phyloP scores from a whole-genome alignment of 2,329 filamentous ascomycete genomes.

The Fulvia fulva region DNA sequence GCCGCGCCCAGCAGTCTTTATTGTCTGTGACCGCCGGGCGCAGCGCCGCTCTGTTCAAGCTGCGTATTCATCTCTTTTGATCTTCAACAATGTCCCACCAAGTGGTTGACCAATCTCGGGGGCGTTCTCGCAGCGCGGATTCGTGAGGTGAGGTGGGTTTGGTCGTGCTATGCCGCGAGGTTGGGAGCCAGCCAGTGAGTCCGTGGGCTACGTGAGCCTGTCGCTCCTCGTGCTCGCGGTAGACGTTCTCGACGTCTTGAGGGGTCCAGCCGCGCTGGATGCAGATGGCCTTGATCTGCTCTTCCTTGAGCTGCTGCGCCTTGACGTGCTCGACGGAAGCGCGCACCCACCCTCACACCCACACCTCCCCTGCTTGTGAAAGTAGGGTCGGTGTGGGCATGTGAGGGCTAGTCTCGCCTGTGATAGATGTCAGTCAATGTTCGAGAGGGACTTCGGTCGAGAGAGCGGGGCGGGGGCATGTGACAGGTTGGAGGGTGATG shows the following conservation, averaged over 20 bases:
- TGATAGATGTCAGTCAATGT: background rate
- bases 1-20: too few relatives aligned
- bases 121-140: conserved; percentile 10
- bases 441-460: too few relatives aligned
- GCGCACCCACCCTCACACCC: too few relatives aligned
- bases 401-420: too few relatives aligned
- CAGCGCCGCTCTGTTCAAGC: too few relatives aligned
- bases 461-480: background rate
- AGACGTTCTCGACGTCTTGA: conserved; percentile 15
- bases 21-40: too few relatives aligned
- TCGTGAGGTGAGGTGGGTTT: conserved; percentile 3
- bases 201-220: background rate
- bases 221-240: conserved; percentile 11
- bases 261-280: conserved; percentile 18
- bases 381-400: too few relatives aligned
- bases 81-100: too few relatives aligned
- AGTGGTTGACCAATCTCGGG: too few relatives aligned
- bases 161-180: background rate
- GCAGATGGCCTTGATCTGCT: conserved; percentile 35
- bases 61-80: too few relatives aligned
- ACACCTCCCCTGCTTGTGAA: too few relatives aligned
- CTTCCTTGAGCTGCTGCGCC: conserved; percentile 38
- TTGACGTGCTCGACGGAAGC: conserved; percentile 43
- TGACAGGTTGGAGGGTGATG: background rate
- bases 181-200: background rate